Conservation (phyloP, 73 alveolate genomes). For the Paraurostyla sp. region DNA sequence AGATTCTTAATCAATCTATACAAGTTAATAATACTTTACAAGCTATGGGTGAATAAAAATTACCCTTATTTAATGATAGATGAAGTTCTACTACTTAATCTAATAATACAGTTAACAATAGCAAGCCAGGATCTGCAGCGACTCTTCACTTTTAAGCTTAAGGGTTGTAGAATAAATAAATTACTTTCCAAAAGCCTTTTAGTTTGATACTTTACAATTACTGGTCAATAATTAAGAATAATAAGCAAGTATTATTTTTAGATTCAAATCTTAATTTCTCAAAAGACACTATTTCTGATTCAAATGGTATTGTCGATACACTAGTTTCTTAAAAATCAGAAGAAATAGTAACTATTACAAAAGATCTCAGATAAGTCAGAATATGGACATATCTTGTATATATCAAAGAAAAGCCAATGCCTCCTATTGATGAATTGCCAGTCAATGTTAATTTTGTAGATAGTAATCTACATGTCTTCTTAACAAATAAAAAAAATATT, state of each 20-base stretch:
- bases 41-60: too few relatives aligned
- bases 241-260: constrained; percentile 16
- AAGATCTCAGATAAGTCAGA: constrained; percentile 19
- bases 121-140: constrained; percentile 36
- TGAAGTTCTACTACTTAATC: background rate
- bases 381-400: constrained; percentile 25
- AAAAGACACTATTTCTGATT: constrained; percentile 38
- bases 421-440: constrained; percentile 34
- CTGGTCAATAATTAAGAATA: constrained; percentile 18
- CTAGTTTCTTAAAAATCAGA: constrained; percentile 16
- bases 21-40: too few relatives aligned
- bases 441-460: constrained; percentile 34
- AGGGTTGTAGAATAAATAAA: too few relatives aligned
- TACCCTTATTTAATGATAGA: too few relatives aligned
- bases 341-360: constrained; percentile 29
- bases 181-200: background rate
- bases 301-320: constrained; percentile 31
- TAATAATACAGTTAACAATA: background rate
- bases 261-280: constrained; percentile 26
- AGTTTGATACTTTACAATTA: background rate
- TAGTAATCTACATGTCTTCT: constrained; percentile 14
- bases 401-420: constrained; percentile 32
- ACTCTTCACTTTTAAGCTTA: too few relatives aligned
- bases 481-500: constrained; percentile 13
- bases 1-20: background rate